Conservation (phyloP, 2,329 filamentous ascomycete species). For the Drechslera avenae region DNA sequence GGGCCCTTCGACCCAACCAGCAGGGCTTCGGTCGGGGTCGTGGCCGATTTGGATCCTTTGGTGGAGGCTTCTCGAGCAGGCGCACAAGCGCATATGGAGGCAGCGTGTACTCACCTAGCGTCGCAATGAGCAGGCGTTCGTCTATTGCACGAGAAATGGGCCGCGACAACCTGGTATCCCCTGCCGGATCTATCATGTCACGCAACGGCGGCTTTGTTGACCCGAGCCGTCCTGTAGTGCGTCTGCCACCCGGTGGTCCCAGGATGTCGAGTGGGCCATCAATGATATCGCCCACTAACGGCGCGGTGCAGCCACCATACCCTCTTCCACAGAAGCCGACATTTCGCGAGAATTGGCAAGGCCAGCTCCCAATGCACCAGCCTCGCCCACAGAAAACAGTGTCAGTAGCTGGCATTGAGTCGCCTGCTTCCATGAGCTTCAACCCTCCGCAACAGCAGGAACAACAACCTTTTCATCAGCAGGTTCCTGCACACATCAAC, state of each 20-base stretch:
- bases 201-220: conserved; percentile 66
- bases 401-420: conserved; percentile 90
- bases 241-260: conserved; percentile 70
- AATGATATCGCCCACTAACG: conserved; percentile 40
- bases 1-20: conserved; percentile 90
- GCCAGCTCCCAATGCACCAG: conserved; percentile 81
- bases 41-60: conserved; percentile 70
- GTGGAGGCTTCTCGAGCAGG: conserved; percentile 69
- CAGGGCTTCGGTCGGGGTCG: conserved; percentile 71
- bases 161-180: conserved; percentile 78
- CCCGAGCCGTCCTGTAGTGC: conserved; percentile 73
- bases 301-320: conserved; percentile 55
- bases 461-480: conserved; percentile 91
- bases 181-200: conserved; percentile 77
- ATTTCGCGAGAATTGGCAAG: conserved; percentile 65
- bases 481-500: conserved; percentile 78
- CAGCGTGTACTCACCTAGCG: conserved; percentile 82
- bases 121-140: conserved; percentile 86
- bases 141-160: conserved; percentile 72
- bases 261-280: conserved; percentile 41
- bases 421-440: conserved; percentile 67
- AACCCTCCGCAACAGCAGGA: conserved; percentile 67
- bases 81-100: conserved; percentile 83
- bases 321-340: conserved; percentile 60
- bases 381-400: conserved; percentile 93